Conservation (phyloP, 2,329 filamentous ascomycete species). For the Diaporthe destruens region DNA sequence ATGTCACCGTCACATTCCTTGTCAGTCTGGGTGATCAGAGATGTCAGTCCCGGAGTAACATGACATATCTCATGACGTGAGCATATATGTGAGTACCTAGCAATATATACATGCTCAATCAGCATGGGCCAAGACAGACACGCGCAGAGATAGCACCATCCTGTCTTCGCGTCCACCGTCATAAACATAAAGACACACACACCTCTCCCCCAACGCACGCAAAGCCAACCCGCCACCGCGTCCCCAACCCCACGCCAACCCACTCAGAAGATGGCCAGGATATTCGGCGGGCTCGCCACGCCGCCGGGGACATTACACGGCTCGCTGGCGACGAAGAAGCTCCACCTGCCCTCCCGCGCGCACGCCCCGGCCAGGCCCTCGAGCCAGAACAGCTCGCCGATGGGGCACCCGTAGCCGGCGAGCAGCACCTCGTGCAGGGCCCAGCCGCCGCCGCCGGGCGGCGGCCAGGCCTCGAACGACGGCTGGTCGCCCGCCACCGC, state of each 20-base stretch:
- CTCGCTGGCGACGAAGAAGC: constrained; percentile 62
- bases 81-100: neutral
- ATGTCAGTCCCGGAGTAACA: neutral
- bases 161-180: too few species aligned
- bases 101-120: neutral
- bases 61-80: neutral
- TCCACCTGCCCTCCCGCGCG: constrained; percentile 53
- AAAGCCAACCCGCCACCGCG: neutral
- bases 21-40: neutral
- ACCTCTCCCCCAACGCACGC: neutral
- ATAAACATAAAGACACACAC: too few species aligned
- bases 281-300: constrained; percentile 47
- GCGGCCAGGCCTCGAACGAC: constrained; percentile 56
- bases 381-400: constrained; percentile 64
- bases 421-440: constrained; percentile 61
- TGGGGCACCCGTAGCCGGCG: constrained; percentile 62
- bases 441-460: constrained; percentile 46
- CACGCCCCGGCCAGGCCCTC: constrained; percentile 59
- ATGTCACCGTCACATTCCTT: neutral
- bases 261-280: constrained; percentile 39
- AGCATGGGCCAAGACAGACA: neutral
- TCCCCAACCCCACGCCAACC: neutral
- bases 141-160: too few species aligned
- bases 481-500: constrained; percentile 60
- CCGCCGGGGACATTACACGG: constrained; percentile 58